phyloP scores from a whole-genome alignment of 2,329 filamentous ascomycete species.

The Colletotrichum sp. region DNA sequence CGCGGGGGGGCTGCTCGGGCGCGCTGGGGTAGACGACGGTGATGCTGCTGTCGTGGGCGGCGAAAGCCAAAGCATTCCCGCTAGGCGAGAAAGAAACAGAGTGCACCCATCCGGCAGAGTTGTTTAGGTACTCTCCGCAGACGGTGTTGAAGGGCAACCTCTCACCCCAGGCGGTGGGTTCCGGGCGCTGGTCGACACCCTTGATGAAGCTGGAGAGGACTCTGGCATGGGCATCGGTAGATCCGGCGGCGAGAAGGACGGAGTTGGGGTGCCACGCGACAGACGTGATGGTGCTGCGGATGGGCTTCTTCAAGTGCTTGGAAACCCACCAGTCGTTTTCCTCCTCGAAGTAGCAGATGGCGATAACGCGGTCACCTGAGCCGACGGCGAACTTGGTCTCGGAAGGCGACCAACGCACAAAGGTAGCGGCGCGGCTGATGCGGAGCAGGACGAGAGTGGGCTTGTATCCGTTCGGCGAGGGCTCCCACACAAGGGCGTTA shows the following conservation, averaged over 20 bases:
- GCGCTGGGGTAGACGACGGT: conserved; percentile 94
- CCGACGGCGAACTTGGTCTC: conserved; percentile 98
- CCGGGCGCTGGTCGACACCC: conserved; percentile 84
- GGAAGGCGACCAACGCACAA: conserved; percentile 95
- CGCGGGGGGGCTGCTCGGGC: conserved; percentile 87
- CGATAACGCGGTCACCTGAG: conserved; percentile 92
- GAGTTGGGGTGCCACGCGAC: conserved; percentile 98
- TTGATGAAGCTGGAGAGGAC: conserved; percentile 98
- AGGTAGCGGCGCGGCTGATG: conserved; percentile 96
- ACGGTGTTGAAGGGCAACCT: conserved; percentile 97
- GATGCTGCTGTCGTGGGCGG: conserved; percentile 93
- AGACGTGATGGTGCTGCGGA: conserved; percentile 94
- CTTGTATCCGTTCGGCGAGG: conserved; percentile 90
- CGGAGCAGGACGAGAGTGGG: conserved; percentile 95
- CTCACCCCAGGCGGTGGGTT: conserved; percentile 92
- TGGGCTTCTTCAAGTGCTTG: conserved; percentile 99
- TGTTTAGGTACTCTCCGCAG: conserved; percentile 95
- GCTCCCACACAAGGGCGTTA: conserved; percentile 98
- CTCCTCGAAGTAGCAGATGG: conserved; percentile 98
- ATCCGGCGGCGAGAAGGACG: conserved; percentile 90
- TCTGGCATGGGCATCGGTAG: conserved; percentile 94
- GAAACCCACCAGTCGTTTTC: conserved; percentile 99
- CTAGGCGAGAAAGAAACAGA: conserved; percentile 91
- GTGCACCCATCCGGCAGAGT: conserved; percentile 96
- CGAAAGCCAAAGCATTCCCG: conserved; percentile 92